A percentile compares a stretch with the other conserved stretches of the same genome.
These are phyloP conservation scores for Fraxinus nigra DNA, from an alignment of 305 asterid genomes.

Conservation along the genomic window DNA sequence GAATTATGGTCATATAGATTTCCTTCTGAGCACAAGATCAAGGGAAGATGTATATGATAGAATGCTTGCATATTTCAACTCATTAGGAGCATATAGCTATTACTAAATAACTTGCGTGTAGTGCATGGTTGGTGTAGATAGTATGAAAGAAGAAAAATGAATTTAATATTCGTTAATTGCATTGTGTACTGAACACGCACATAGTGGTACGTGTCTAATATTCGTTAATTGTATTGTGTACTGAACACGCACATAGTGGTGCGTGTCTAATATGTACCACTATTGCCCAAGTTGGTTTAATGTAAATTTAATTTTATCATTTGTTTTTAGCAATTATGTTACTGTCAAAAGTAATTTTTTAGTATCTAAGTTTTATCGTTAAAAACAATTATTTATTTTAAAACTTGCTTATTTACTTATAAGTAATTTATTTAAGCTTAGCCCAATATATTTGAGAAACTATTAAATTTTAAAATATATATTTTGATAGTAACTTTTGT, in stretches of 20 bases:
- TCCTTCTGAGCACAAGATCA: conserved; percentile 62
- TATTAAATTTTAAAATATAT: not conserved
- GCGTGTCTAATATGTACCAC: not conserved
- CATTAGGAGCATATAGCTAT: conserved; percentile 39
- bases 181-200: not conserved
- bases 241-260: not conserved
- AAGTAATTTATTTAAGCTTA: not conserved
- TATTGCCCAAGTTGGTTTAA: not conserved
- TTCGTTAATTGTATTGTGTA: not conserved
- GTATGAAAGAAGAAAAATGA: not conserved
- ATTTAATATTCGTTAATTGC: not conserved
- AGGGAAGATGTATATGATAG: conserved; percentile 71
- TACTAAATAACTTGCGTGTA: conserved; percentile 14
- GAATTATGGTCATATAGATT: conserved; percentile 82
- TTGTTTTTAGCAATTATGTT: not conserved
- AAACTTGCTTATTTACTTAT: not conserved
- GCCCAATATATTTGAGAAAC: not conserved
- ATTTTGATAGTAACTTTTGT: not conserved
- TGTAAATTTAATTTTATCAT: not conserved
- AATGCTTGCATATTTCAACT: conserved; percentile 65
- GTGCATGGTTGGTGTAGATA: not conserved
- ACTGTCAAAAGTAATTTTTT: not conserved
- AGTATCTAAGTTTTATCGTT: not conserved
- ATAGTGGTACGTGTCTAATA: not conserved
- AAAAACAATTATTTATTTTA: not conserved